These are phyloP conservation scores for Cucurbita pepo DNA, from an alignment of 306 rosid species.

Conservation along the genomic window DNA sequence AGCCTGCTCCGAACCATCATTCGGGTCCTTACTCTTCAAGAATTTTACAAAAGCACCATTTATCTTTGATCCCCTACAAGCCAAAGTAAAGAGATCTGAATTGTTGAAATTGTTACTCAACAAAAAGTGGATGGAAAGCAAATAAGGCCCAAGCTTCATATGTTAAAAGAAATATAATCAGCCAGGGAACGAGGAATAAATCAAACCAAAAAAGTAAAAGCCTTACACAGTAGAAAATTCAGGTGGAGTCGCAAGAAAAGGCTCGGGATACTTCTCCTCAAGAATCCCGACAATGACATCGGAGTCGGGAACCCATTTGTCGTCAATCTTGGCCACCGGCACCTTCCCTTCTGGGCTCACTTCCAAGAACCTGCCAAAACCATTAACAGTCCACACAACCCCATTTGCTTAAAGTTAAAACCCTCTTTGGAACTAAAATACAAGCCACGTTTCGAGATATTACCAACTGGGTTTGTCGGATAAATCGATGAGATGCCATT, in stretches of 20 bases:
- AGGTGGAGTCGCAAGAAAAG: conserved; percentile 44
- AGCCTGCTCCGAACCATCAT: conserved; percentile 75
- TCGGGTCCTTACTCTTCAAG: conserved; percentile 70
- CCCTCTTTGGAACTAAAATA: background rate
- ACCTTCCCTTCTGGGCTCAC: conserved; percentile 85
- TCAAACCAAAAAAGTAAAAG: background rate
- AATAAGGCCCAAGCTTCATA: background rate
- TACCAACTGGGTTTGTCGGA: conserved; percentile 68
- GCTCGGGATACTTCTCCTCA: conserved; percentile 60
- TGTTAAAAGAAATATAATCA: background rate
- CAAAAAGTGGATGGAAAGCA: background rate
- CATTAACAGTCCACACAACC: conserved; percentile 5
- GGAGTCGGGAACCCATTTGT: conserved; percentile 77
- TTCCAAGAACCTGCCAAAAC: conserved; percentile 40
- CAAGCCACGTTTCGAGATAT: background rate
- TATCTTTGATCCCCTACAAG: conserved; percentile 65
- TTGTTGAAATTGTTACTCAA: background rate
- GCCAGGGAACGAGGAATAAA: background rate
- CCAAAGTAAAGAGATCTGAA: background rate
- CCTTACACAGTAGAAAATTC: conserved; percentile 57
- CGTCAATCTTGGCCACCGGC: conserved; percentile 58
- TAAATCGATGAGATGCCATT: conserved; percentile 35
- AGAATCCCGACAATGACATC: conserved; percentile 62
- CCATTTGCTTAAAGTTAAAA: background rate
- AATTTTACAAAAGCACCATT: conserved; percentile 49